These are phyloP conservation scores for Cyberlindnera maritima DNA, from an alignment of 805 yeast species.

Conservation along the genomic window DNA sequence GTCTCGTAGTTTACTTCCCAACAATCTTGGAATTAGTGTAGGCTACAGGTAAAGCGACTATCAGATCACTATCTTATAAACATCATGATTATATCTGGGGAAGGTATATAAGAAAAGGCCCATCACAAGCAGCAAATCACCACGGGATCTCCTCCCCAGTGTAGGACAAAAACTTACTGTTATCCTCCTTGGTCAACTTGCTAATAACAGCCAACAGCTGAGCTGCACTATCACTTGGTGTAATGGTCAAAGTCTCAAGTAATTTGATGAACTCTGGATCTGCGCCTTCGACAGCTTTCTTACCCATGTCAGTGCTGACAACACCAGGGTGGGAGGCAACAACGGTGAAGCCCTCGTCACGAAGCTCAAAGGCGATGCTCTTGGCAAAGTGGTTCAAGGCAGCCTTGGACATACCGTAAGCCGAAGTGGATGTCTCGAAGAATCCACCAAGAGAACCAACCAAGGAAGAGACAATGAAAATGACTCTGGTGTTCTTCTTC, in stretches of 20 bases:
- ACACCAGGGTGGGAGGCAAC: slow-evolving; percentile 39
- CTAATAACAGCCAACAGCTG: slow-evolving; percentile 20
- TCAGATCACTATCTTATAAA: too few species aligned
- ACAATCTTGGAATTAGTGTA: too few species aligned
- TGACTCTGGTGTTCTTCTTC: slow-evolving; percentile 21
- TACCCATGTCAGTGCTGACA: slow-evolving; percentile 36
- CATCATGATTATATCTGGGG: too few species aligned
- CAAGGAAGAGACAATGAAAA: slow-evolving; percentile 29
- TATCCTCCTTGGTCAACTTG: slow-evolving; percentile 24
- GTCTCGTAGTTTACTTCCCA: too few species aligned
- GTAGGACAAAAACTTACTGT: slow-evolving; percentile 28
- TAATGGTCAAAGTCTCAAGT: slow-evolving; percentile 8
- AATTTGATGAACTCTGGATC: neutral
- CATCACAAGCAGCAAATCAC: too few species aligned
- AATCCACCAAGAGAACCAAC: slow-evolving; percentile 26
- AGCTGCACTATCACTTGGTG: slow-evolving; percentile 29
- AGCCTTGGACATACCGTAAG: slow-evolving; percentile 38
- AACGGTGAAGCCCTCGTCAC: slow-evolving; percentile 28
- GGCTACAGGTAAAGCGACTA: too few species aligned
- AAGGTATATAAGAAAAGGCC: too few species aligned
- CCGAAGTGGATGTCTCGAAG: slow-evolving; percentile 19
- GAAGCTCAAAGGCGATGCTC: slow-evolving; percentile 29
- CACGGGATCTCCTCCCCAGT: slow-evolving; percentile 20
- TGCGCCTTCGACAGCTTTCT: slow-evolving; percentile 1
- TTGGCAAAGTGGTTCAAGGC: slow-evolving; percentile 33